A percentile compares a stretch with the other conserved stretches of the same genome.
Conservation (phyloP, 768 basidiomycete species). For the Serpula lacrymans region DNA sequence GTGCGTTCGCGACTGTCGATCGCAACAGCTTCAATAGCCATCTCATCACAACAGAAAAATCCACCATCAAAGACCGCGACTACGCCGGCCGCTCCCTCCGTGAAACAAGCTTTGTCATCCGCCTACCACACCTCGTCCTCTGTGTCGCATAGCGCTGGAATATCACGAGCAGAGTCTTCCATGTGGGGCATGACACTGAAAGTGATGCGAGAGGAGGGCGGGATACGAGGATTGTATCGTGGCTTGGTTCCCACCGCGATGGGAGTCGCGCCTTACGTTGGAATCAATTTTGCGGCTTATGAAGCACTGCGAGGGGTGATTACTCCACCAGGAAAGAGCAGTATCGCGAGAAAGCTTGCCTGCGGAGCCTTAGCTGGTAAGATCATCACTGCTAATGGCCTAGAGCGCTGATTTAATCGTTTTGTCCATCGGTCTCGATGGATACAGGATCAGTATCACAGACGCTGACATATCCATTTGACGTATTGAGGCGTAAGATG, state of each 20-base stretch:
- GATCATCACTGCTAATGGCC: conserved; percentile 12
- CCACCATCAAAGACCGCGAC: conserved; percentile 19
- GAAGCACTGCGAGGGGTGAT: conserved; percentile 74
- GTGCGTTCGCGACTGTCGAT: conserved; percentile 91
- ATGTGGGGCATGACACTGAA: conserved; percentile 89
- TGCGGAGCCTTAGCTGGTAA: conserved; percentile 88
- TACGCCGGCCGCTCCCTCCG: conserved; percentile 12
- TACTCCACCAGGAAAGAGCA: conserved; percentile 79
- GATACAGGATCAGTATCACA: conserved; percentile 81
- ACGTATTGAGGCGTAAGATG: conserved; percentile 93
- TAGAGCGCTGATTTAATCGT: conserved; percentile 6
- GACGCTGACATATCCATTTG: conserved; percentile 93
- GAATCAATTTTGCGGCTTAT: conserved; percentile 94
- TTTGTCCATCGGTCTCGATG: too few relatives aligned
- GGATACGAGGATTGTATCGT: conserved; percentile 80
- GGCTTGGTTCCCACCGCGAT: conserved; percentile 81
- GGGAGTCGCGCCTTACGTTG: conserved; percentile 87
- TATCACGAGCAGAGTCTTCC: conserved; percentile 54
- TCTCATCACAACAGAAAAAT: conserved; percentile 22
- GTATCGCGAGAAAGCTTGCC: conserved; percentile 61
- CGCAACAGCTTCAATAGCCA: conserved; percentile 76
- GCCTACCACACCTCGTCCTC: conserved; percentile 52
- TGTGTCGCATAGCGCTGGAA: too few relatives aligned
- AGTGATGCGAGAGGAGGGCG: conserved; percentile 91
- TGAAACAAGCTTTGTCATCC: conserved; percentile 23